Percentiles rank a stretch among this genome's conserved stretches.
phyloP scores from a whole-genome alignment of 2,329 filamentous ascomycete genomes.

The Cladosporium sp. region DNA sequence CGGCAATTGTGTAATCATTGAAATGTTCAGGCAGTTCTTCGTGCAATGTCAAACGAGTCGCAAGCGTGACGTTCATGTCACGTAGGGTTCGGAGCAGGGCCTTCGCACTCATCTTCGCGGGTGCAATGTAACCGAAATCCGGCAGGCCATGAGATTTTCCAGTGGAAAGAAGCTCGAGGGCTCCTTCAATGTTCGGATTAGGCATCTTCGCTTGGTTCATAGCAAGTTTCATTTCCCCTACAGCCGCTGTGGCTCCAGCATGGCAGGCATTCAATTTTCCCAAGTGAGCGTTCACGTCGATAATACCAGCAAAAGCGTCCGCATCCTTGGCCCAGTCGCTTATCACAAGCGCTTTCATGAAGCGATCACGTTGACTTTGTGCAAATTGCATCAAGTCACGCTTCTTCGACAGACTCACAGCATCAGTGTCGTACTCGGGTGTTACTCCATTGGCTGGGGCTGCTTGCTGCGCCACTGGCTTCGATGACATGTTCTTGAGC shows the following conservation, averaged over 20 bases:
- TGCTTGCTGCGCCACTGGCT: conserved; percentile 51
- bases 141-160: conserved; percentile 75
- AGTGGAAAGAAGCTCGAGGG: conserved; percentile 76
- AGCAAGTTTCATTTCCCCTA: conserved; percentile 62
- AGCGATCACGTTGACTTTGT: conserved; percentile 75
- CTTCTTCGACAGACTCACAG: conserved; percentile 73
- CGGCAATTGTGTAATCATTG: conserved; percentile 69
- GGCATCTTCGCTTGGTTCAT: conserved; percentile 71
- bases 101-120: conserved; percentile 65
- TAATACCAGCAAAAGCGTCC: conserved; percentile 75
- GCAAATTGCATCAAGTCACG: conserved; percentile 69
- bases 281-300: conserved; percentile 78
- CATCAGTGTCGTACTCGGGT: conserved; percentile 53
- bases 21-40: conserved; percentile 79
- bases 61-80: conserved; percentile 78
- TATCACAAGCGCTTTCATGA: conserved; percentile 88
- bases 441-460: conserved; percentile 36
- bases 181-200: conserved; percentile 86
- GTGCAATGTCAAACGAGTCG: conserved; percentile 76
- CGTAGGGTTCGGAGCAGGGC: conserved; percentile 71
- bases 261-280: conserved; percentile 39
- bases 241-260: conserved; percentile 20
- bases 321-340: conserved; percentile 83
- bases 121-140: conserved; percentile 72
- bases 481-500: conserved; percentile 64